Conservation (phyloP, 2,329 filamentous ascomycete species). For the Scytalidium sp. region DNA sequence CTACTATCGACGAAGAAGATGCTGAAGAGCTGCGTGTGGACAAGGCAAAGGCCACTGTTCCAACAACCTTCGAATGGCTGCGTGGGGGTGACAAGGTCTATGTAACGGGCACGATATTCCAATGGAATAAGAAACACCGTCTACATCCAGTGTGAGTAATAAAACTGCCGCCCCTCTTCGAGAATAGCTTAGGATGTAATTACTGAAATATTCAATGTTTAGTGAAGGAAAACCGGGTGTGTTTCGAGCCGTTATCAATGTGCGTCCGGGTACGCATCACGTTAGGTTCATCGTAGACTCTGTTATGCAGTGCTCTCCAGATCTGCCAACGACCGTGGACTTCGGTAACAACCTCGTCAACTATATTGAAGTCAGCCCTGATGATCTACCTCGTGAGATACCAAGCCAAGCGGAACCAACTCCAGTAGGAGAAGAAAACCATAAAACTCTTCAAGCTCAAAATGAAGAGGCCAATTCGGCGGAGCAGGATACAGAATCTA, state of each 20-base stretch:
- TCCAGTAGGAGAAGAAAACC: slow-evolving; percentile 11
- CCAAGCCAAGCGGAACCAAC: slow-evolving; percentile 26
- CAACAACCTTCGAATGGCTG: slow-evolving; percentile 83
- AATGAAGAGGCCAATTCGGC: slow-evolving; percentile 31
- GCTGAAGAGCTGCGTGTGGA: slow-evolving; percentile 74
- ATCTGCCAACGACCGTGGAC: slow-evolving; percentile 91
- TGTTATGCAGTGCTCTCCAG: slow-evolving; percentile 84
- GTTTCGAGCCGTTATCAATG: slow-evolving; percentile 74
- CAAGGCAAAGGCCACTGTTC: slow-evolving; percentile 74
- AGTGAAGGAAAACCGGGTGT: slow-evolving; percentile 50
- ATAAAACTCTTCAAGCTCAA: slow-evolving; percentile 16
- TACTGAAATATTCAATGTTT: slow-evolving; percentile 2
- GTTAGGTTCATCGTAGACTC: slow-evolving; percentile 94
- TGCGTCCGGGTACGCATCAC: slow-evolving; percentile 93
- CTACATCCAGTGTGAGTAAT: slow-evolving; percentile 72
- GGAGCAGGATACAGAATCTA: slow-evolving; percentile 27
- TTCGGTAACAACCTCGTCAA: slow-evolving; percentile 98
- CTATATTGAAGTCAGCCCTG: slow-evolving; percentile 88
- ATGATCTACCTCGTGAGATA: slow-evolving; percentile 53
- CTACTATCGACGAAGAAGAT: slow-evolving; percentile 76
- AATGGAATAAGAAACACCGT: slow-evolving; percentile 93
- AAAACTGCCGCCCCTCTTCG: neutral
- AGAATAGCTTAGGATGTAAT: too few species aligned
- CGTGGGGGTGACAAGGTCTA: slow-evolving; percentile 85
- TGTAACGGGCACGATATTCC: slow-evolving; percentile 94